Base-by-base conservation (phyloP, 2,329 filamentous ascomycete species). In the Colletotrichum noveboracense region DNA sequence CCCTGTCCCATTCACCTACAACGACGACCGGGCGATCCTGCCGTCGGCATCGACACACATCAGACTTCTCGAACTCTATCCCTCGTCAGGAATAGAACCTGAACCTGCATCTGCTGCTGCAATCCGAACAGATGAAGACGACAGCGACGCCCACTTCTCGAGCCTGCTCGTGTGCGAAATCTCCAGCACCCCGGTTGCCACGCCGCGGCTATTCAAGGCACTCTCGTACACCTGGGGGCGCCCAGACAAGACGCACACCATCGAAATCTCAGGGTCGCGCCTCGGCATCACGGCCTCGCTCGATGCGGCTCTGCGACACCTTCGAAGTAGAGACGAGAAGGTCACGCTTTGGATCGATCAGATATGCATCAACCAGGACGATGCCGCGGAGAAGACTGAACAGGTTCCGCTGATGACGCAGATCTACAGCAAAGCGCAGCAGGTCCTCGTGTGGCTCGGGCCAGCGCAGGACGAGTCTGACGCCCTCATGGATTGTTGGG, bases 341-440 rank as follows among this genome's bases (percentile, higher is more conserved):
- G 55, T 77, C n/a, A 72, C 55, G 34, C 78, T 86, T 8, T 86
- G 85, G 85, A 82, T 85, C 5, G 85, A 86, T 48, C 84, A 86
- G 77, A 78, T 86, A 56, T 86, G 85, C 77, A 85, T 86, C 71
- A 85, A 86, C 71, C 85, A 86, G 73, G 79, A 80, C 5, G 82
- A 86, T 60, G 77, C 82, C 18, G 76, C 72, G 4, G 85, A 86
- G 75, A 80, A 84, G 55, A 82, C 81, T 65, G 78, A 78, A 7
- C 84, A 86, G 79, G 84, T 86, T n/a, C 78, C 78, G 36, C 71
- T 86, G 18, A 86, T 86, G 85, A 83, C 84, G 61, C 77, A 79
- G 12, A 82, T 86, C 10, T 86, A 85, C 71, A 80, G 81, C 55
- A 80, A 80, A 36, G 84, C 84, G 6, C 48, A 76, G 4, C 80